Evolutionary conservation across 495 filamentous ascomycete species (phyloP), one percentile per base, ranked within the genome.

Genomic region (Lasiosphaeria hispida): DNA sequence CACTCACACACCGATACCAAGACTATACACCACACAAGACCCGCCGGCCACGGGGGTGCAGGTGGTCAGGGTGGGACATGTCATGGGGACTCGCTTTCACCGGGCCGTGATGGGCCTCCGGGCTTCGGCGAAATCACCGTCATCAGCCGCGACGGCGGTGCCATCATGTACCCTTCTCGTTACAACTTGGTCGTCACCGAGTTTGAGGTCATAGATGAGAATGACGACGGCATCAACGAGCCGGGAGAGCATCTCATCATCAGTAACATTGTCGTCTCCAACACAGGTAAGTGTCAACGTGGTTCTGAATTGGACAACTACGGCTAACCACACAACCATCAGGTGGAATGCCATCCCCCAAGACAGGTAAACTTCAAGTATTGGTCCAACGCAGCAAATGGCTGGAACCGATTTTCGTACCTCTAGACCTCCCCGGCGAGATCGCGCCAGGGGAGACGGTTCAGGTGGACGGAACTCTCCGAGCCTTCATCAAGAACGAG

Each of bases 121-220:
- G 50, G 56, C 19, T 37, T 36, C 43, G 17, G 53, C 45, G 30
- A 59, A 43, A 48, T 67, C 18, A 44, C 50, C 11, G 58, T 63
- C 23, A 11, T 64, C n/a, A 19, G 37, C 37, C 37, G 48, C 44
- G 65, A 66, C 45, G 57, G 35, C 50, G 66, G 51, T 18, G 53
- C 36, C 18, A 54, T 15, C 17, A 57, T 43, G 39, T 79, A 76
- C 52, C 63, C 63, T 0, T 65, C 63, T 17, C 66, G 62, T 10
- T 79, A 76, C 41, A 63, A 60, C 11, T 58, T 79, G 11, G 63
- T 57, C 5, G 62, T 79, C 10, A 60, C 63, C 8, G 66, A 64
- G 33, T 79, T 77, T 53, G 72, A 77, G 42, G 57, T 78, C 15
- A 62, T 66, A 8, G 76, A 79, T 49, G 75, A 78, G 41, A 77